These are phyloP conservation scores for Populus deltoides DNA, from an alignment of 345 rosid species.

Conservation along the genomic window DNA sequence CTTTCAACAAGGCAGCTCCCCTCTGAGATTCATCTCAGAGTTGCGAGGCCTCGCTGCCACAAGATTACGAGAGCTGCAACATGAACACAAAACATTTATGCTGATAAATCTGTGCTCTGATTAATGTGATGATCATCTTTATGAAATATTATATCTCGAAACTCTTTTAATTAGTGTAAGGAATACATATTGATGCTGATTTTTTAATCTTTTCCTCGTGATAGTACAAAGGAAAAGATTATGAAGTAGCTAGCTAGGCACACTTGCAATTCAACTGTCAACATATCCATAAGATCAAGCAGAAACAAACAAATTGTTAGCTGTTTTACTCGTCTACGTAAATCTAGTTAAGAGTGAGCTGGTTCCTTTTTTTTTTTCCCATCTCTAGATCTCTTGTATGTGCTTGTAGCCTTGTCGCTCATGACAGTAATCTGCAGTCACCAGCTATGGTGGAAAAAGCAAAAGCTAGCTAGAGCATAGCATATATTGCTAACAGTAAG, in stretches of 20 bases:
- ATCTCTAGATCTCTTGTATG: not conserved
- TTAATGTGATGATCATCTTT: too few relatives aligned
- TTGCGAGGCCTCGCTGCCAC: too few relatives aligned
- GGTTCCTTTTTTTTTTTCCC: not conserved
- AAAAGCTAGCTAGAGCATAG: not conserved
- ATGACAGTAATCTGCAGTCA: not conserved
- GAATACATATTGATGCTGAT: too few relatives aligned
- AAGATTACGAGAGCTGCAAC: too few relatives aligned
- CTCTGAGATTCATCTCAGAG: too few relatives aligned
- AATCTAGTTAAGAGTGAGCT: not conserved
- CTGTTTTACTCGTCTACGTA: not conserved
- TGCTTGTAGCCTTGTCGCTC: not conserved
- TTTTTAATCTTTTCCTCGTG: not conserved
- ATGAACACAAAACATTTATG: too few relatives aligned
- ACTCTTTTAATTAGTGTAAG: too few relatives aligned
- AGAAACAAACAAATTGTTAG: not conserved
- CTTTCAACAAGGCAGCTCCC: not conserved
- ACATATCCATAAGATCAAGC: not conserved
- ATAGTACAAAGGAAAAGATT: not conserved
- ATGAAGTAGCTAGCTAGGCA: not conserved
- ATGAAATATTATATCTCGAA: too few relatives aligned
- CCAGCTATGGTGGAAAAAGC: not conserved
- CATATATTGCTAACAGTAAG: too few relatives aligned
- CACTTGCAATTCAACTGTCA: not conserved
- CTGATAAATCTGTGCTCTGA: too few relatives aligned